A percentile compares a stretch with the other conserved stretches of the same genome.
phyloP scores from a whole-genome alignment of 768 basidiomycete genomes.

The Tylopilus felleus region DNA sequence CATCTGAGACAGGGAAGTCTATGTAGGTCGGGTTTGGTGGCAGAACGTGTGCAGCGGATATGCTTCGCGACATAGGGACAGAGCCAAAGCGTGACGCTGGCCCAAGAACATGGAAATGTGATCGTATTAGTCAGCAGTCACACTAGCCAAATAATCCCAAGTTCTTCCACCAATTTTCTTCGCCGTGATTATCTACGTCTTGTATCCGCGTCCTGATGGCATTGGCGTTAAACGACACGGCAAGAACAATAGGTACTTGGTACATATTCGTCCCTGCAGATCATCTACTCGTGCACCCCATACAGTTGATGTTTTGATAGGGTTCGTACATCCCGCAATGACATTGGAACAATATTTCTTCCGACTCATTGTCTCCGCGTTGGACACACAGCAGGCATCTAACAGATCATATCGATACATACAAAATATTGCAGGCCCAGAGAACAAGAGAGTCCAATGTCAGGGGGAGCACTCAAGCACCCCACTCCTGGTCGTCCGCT shows the following conservation, averaged over 20 bases:
- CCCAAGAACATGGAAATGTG: not conserved
- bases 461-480: not conserved
- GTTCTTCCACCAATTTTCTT: not conserved
- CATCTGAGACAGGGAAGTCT: constrained; percentile 63
- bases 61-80: constrained; percentile 20
- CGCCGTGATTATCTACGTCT: constrained; percentile 66
- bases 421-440: no score
- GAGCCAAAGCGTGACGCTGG: not conserved
- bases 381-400: no score
- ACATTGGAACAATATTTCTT: not conserved
- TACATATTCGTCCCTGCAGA: constrained; percentile 45
- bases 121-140: constrained; percentile 13
- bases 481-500: constrained; percentile 12
- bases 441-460: no score
- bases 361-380: no score
- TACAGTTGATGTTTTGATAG: constrained; percentile 36
- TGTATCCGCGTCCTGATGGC: constrained; percentile 40
- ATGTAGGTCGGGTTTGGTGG: constrained; percentile 54
- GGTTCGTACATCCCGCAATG: constrained; percentile 24
- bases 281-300: constrained; percentile 53
- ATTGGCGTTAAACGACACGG: constrained; percentile 69
- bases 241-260: constrained; percentile 39
- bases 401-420: no score
- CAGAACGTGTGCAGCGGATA: constrained; percentile 28
- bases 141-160: not conserved